phyloP scores from a whole-genome alignment of 441 rosid species.

The Pelargonium citronellum region DNA sequence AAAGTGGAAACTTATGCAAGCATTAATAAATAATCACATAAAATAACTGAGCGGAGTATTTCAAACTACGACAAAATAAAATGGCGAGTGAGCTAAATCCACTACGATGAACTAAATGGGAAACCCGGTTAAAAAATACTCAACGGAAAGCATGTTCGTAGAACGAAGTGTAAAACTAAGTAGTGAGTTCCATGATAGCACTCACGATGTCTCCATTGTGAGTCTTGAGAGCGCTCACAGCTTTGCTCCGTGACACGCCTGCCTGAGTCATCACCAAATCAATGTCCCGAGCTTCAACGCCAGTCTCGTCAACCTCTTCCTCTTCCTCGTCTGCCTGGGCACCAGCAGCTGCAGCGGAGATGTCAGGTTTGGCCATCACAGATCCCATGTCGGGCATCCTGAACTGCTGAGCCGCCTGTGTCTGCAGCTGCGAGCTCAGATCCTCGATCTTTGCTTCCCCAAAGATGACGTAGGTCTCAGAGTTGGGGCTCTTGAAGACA shows the following conservation, averaged over 20 bases:
- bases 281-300: slow-evolving; percentile 70
- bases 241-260: slow-evolving; percentile 63
- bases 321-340: slow-evolving; percentile 36
- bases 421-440: slow-evolving; percentile 76
- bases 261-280: slow-evolving; percentile 90
- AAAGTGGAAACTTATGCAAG: too few species aligned
- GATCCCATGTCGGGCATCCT: slow-evolving; percentile 60
- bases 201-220: slow-evolving; percentile 70
- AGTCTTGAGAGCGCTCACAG: slow-evolving; percentile 67
- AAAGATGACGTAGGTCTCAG: slow-evolving; percentile 69
- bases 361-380: slow-evolving; percentile 56
- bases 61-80: too few species aligned
- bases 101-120: too few species aligned
- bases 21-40: too few species aligned
- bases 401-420: slow-evolving; percentile 79
- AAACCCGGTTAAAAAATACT: too few species aligned
- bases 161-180: not conserved
- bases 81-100: too few species aligned
- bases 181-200: slow-evolving; percentile 87
- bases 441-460: slow-evolving; percentile 95
- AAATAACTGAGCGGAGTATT: too few species aligned
- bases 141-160: too few species aligned
- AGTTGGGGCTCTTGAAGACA: slow-evolving; percentile 83
- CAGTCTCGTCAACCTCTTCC: slow-evolving; percentile 71
- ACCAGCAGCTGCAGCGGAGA: slow-evolving; percentile 37